phyloP scores from a whole-genome alignment of 257 asterid genomes.

The Parsonsia alboflavescens region DNA sequence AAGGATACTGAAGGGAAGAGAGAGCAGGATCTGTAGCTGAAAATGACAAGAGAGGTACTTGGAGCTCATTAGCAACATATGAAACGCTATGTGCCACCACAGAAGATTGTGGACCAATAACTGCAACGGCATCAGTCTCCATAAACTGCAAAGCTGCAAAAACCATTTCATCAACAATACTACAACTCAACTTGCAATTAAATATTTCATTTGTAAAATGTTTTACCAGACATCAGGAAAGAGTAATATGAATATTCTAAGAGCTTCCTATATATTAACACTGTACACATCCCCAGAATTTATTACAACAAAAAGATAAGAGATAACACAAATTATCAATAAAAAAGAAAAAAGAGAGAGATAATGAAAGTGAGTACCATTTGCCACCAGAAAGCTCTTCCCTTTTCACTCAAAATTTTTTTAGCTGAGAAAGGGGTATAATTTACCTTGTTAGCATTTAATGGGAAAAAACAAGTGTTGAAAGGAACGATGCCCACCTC shows the following conservation, averaged over 20 bases:
- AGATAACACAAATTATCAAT: background rate
- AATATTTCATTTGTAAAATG: background rate
- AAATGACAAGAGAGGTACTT: conserved; percentile 44
- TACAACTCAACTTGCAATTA: background rate
- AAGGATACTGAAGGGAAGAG: conserved; percentile 44
- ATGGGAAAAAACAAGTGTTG: background rate
- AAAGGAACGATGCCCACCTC: conserved; percentile 42
- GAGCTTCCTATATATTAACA: background rate
- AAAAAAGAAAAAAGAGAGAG: background rate
- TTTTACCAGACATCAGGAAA: background rate
- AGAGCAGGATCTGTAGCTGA: conserved; percentile 48
- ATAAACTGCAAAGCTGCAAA: conserved; percentile 39
- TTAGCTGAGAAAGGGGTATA: background rate
- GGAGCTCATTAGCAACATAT: conserved; percentile 40
- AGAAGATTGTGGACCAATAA: conserved; percentile 52
- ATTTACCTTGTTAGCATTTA: background rate
- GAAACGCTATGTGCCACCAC: conserved; percentile 40
- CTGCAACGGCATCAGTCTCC: conserved; percentile 42
- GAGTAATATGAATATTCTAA: background rate
- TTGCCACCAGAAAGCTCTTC: background rate
- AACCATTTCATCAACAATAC: background rate
- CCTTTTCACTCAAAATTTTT: background rate
- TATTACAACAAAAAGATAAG: background rate
- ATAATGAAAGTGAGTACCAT: too few species aligned
- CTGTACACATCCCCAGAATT: background rate